A percentile compares a stretch with the other conserved stretches of the same genome.
These are phyloP conservation scores for Coleophoma eucalyptorum DNA, from an alignment of 2,329 filamentous ascomycete genomes.

Conservation along the genomic window DNA sequence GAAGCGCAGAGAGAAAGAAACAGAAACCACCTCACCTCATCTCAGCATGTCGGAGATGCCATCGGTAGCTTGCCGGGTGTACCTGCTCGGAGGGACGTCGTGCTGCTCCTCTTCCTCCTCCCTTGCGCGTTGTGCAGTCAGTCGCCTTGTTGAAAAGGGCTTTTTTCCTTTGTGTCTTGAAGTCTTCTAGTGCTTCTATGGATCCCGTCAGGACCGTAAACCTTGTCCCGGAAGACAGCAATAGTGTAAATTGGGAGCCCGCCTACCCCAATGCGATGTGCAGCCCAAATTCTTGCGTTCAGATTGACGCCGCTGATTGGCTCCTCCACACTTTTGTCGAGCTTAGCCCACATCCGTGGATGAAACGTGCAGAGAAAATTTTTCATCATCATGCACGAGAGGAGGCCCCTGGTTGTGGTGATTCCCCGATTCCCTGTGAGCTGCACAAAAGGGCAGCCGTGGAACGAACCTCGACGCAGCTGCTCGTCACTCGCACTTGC, in stretches of 20 bases:
- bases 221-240: neutral
- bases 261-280: neutral
- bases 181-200: conserved; percentile 2
- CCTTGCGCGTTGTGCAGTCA: no score
- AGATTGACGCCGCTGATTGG: conserved; percentile 5
- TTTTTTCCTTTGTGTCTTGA: neutral
- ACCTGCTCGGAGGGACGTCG: neutral
- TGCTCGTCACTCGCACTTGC: neutral
- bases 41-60: neutral
- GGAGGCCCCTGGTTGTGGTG: neutral
- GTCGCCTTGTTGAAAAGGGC: no score
- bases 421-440: no score
- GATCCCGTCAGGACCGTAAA: neutral
- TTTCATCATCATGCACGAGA: neutral
- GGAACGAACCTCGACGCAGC: neutral
- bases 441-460: no score
- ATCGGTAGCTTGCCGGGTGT: neutral
- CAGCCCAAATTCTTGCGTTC: neutral
- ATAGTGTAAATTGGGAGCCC: neutral
- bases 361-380: conserved; percentile 1
- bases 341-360: conserved; percentile 1
- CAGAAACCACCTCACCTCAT: neutral
- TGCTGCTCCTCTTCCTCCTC: no score
- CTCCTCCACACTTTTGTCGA: conserved; percentile 10
- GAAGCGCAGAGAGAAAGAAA: neutral